phyloP scores from a whole-genome alignment of 176 grass and related monocot genomes.

The Oryza punctata region DNA sequence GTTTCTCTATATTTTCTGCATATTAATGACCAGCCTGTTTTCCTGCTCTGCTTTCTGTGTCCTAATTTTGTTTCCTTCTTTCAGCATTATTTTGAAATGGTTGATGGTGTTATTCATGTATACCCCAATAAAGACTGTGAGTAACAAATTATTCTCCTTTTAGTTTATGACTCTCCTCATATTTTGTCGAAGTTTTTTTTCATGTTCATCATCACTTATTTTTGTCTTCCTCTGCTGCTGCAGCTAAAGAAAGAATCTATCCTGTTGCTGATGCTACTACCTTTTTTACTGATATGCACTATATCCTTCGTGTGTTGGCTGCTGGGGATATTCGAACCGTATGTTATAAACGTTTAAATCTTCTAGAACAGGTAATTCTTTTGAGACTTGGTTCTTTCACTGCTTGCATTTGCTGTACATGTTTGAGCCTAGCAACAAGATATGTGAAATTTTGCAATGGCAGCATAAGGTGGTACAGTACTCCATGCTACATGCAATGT shows the following conservation, averaged over 20 bases:
- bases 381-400: constrained; percentile 1
- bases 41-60: not conserved
- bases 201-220: not conserved
- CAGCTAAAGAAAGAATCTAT: constrained; percentile 81
- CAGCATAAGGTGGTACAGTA: not conserved
- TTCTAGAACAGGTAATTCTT: constrained; percentile 82
- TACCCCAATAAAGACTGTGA: constrained; percentile 81
- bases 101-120: constrained; percentile 94
- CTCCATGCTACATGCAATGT: not conserved
- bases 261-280: constrained; percentile 90
- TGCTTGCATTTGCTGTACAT: not conserved
- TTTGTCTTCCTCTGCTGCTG: constrained; percentile 32
- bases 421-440: not conserved
- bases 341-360: constrained; percentile 81
- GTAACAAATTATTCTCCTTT: constrained; percentile 29
- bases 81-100: constrained; percentile 88
- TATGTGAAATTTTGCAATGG: constrained; percentile 3
- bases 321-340: constrained; percentile 91
- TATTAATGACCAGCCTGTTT: not conserved
- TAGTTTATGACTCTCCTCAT: constrained; percentile 13
- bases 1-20: constrained; percentile 11
- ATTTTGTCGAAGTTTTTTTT: constrained; percentile 6
- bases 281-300: constrained; percentile 96
- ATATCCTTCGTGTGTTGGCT: constrained; percentile 85
- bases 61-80: constrained; percentile 37